Evolutionary conservation across 1,139 yeast species (phyloP).

Genomic region (Suhomyces bokatorum): DNA sequence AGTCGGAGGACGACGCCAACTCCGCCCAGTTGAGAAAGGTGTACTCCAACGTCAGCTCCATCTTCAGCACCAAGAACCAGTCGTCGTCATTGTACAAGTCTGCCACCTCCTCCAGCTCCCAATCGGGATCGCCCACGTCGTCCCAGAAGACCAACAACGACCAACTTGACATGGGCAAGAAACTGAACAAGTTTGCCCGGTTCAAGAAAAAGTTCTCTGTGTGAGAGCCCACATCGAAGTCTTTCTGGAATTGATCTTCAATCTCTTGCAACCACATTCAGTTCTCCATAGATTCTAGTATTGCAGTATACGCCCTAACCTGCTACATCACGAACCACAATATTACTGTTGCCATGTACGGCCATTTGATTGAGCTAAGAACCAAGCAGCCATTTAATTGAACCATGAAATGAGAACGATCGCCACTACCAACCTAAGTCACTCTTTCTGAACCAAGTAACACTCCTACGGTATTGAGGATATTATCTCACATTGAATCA

Average conservation of each 20-base stretch:
- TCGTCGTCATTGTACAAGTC: conserved; percentile 7
- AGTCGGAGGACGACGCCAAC: conserved; percentile 8
- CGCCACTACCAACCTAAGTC: no score
- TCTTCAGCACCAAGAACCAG: conserved; percentile 20
- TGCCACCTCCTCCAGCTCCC: conserved; percentile 3
- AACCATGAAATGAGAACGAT: no score
- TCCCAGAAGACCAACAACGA: conserved; percentile 1
- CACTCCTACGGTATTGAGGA: no score
- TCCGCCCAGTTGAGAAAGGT: conserved; percentile 14
- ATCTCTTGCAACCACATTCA: neutral
- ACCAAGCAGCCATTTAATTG: no score
- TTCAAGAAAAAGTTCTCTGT: conserved; percentile 15
- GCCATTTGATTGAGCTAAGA: no score
- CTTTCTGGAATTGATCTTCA: conserved; percentile 3
- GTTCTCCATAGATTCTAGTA: neutral
- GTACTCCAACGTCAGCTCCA: conserved; percentile 25
- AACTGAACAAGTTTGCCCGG: conserved; percentile 11
- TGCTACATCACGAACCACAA: no score
- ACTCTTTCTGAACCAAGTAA: no score
- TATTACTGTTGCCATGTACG: no score
- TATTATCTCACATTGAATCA: no score
- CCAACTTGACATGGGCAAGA: conserved; percentile 1
- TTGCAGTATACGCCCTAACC: neutral
- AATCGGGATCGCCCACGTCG: conserved; percentile 4
- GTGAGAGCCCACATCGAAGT: neutral